Percentiles rank a stretch among this genome's conserved stretches.
Evolutionary conservation across 2,329 filamentous ascomycete genomes (phyloP).

Genomic region (Verticillium klebahnii): DNA sequence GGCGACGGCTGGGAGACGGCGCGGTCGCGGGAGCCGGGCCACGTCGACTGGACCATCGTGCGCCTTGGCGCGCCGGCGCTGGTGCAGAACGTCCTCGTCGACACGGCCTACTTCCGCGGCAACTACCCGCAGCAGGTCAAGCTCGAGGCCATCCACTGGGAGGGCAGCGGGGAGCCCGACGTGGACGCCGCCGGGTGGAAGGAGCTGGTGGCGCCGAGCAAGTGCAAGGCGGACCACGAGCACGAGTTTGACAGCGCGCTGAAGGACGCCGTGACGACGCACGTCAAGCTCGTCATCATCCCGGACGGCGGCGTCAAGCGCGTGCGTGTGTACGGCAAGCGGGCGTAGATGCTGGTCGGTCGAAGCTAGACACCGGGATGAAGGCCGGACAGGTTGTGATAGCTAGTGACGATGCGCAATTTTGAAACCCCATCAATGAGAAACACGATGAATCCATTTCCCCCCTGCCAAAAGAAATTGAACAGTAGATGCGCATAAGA

Average conservation of each 20-base stretch:
- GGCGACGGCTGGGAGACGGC: constrained; percentile 85
- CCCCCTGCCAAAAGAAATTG: neutral
- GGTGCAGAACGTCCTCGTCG: constrained; percentile 65
- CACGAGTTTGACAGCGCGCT: constrained; percentile 58
- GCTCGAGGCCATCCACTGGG: constrained; percentile 58
- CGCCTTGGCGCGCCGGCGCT: constrained; percentile 62
- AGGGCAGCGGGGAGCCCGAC: constrained; percentile 46
- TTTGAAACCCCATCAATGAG: neutral
- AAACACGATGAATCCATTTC: neutral
- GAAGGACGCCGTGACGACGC: constrained; percentile 61
- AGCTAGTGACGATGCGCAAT: too few relatives aligned
- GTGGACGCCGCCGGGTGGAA: constrained; percentile 58
- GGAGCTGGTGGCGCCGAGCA: constrained; percentile 61
- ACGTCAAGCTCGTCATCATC: constrained; percentile 87
- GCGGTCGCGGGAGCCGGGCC: constrained; percentile 64
- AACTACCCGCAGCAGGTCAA: constrained; percentile 78
- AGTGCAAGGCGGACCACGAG: constrained; percentile 68
- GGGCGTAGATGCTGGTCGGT: constrained; percentile 22
- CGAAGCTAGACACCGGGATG: neutral
- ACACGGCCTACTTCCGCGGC: constrained; percentile 78
- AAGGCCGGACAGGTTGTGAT: neutral
- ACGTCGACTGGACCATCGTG: constrained; percentile 79
- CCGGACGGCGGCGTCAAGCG: constrained; percentile 92
- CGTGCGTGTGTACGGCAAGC: constrained; percentile 69
- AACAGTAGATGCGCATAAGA: neutral